phyloP scores from a whole-genome alignment of 139 green algal species.

The Chlamydomonas schloesseri region DNA sequence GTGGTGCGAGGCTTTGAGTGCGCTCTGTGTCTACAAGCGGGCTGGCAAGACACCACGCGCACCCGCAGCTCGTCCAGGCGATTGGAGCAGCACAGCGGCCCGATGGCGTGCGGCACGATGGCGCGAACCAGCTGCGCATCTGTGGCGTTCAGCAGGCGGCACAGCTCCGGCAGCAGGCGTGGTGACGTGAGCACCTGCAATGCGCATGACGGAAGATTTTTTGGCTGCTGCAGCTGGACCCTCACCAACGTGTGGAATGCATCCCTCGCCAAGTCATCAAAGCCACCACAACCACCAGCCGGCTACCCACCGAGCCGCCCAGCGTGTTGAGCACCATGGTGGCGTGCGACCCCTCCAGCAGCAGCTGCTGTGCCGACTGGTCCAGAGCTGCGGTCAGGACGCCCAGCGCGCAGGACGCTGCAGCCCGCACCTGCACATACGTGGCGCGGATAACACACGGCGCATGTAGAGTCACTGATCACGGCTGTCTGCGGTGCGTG shows the following conservation, averaged over 20 bases:
- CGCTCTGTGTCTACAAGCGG: too few relatives aligned
- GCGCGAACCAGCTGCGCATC: slow-evolving; percentile 27
- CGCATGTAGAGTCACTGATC: too few relatives aligned
- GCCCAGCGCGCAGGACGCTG: too few relatives aligned
- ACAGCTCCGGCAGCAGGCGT: slow-evolving; percentile 47
- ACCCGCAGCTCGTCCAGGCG: slow-evolving; percentile 26
- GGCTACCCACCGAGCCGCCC: neutral
- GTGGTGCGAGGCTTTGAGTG: too few relatives aligned
- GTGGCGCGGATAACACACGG: neutral
- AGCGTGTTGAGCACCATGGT: too few relatives aligned
- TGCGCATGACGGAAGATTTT: neutral
- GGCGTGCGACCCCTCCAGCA: too few relatives aligned
- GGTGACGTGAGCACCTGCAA: slow-evolving; percentile 18
- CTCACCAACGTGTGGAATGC: neutral
- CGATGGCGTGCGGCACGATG: slow-evolving; percentile 48
- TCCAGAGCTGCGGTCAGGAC: too few relatives aligned
- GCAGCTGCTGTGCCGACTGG: too few relatives aligned
- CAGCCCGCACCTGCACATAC: too few relatives aligned
- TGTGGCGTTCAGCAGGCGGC: neutral
- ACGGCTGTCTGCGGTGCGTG: too few relatives aligned
- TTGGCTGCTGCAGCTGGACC: neutral
- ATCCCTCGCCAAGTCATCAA: neutral
- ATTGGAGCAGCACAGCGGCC: slow-evolving; percentile 40
- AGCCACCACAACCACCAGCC: neutral
- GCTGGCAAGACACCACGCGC: neutral